Evolutionary conservation across 805 yeast species (phyloP).

Genomic region (Yarrowia keelungensis): DNA sequence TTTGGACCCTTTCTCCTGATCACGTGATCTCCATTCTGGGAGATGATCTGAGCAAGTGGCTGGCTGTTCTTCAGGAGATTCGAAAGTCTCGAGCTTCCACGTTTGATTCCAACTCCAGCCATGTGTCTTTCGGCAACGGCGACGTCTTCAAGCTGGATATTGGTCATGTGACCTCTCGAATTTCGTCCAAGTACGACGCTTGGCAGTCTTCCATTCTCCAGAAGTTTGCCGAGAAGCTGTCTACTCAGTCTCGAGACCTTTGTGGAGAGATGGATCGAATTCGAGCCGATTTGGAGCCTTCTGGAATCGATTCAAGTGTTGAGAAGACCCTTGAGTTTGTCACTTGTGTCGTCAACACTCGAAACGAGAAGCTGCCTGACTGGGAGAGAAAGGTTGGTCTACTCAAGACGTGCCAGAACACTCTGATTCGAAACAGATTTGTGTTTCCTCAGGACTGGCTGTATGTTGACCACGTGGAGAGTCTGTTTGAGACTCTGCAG

Average conservation of each 20-base stretch:
- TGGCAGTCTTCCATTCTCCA: slow-evolving; percentile 61
- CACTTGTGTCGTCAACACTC: slow-evolving; percentile 51
- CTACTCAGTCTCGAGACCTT: slow-evolving; percentile 47
- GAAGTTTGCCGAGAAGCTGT: slow-evolving; percentile 54
- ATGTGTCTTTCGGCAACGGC: slow-evolving; percentile 52
- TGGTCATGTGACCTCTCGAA: slow-evolving; percentile 60
- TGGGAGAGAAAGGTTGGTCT: slow-evolving; percentile 45
- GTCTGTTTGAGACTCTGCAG: slow-evolving; percentile 54
- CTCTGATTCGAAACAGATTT: slow-evolving; percentile 55
- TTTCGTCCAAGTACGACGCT: slow-evolving; percentile 60
- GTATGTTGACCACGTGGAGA: slow-evolving; percentile 66
- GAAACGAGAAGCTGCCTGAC: slow-evolving; percentile 41
- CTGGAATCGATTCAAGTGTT: slow-evolving; percentile 52
- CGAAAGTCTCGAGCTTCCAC: slow-evolving; percentile 52
- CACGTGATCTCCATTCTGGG: slow-evolving; percentile 52
- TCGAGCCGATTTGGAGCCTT: slow-evolving; percentile 52
- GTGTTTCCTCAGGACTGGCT: slow-evolving; percentile 63
- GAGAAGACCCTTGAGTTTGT: slow-evolving; percentile 53
- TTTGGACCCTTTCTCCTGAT: slow-evolving; percentile 64
- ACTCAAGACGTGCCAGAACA: slow-evolving; percentile 52
- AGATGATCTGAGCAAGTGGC: slow-evolving; percentile 57
- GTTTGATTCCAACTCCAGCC: slow-evolving; percentile 60
- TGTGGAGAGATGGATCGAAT: slow-evolving; percentile 49
- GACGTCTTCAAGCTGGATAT: slow-evolving; percentile 54
- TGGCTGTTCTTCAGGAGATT: slow-evolving; percentile 55